phyloP scores from a whole-genome alignment of 1,284 basidiomycete species.

The Psilocybe mexicana region DNA sequence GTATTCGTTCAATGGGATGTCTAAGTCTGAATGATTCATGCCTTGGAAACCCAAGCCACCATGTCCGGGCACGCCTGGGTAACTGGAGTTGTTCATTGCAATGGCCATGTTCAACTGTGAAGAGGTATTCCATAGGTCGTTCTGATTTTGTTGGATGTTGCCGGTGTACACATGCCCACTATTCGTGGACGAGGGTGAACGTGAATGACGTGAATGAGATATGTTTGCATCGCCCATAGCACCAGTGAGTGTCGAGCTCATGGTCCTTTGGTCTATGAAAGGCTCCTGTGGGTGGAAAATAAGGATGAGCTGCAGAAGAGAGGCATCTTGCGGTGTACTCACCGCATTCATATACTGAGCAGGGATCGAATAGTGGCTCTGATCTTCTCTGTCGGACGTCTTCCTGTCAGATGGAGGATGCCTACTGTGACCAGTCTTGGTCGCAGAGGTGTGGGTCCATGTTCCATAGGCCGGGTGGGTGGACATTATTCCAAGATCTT shows the following conservation, averaged over 20 bases:
- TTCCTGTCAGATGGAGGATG: conserved; percentile 31
- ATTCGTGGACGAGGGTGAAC: conserved; percentile 29
- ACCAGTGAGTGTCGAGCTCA: conserved; percentile 56
- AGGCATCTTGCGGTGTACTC: conserved; percentile 6
- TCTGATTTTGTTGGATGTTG: conserved; percentile 18
- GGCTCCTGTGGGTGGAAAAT: conserved; percentile 18
- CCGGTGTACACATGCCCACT: conserved; percentile 23
- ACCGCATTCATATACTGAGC: conserved; percentile 30
- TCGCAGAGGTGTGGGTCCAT: conserved; percentile 28
- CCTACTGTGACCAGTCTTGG: conserved; percentile 25
- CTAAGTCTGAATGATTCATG: conserved; percentile 17
- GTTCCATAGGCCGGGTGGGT: conserved; percentile 28
- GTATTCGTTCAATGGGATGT: conserved; percentile 24
- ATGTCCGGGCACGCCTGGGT: conserved; percentile 30
- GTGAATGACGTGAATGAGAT: conserved; percentile 28
- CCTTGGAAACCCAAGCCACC: conserved; percentile 16
- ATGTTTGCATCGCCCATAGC: conserved; percentile 59
- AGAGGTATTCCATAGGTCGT: conserved; percentile 25
- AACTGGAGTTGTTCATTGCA: conserved; percentile 26
- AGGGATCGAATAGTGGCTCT: conserved; percentile 28
- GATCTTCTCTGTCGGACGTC: conserved; percentile 36
- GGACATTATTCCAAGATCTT: conserved; percentile 31
- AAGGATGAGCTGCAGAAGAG: neutral
- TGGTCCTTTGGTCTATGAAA: conserved; percentile 29
- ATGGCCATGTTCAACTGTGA: conserved; percentile 24